Base-by-base conservation (phyloP, 2,329 filamentous ascomycete species). In the Daldinia sp. region DNA sequence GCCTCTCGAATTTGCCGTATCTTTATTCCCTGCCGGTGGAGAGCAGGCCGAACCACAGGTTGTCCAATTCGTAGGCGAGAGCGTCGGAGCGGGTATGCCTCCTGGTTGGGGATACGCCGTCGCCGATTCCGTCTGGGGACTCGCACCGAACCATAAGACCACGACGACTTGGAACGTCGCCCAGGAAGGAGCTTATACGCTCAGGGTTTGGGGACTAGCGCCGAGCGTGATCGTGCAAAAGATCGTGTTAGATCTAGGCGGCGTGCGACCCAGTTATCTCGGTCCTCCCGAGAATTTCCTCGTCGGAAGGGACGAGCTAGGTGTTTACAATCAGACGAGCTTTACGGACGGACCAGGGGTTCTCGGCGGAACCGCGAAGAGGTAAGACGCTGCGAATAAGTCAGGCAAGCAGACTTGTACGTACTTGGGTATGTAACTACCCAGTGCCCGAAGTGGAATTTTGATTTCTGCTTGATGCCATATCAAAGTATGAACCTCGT, bases 211-310 rank as follows among this genome's bases (percentile, higher is more conserved):
- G 82, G 77, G 80, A 6, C 73, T 86, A 21, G 76, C 85, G 70
- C 82, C 83, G 0, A 82, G 82, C 25, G 76, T 87, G 0, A 70
- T 85, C 4, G 77, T 87, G 35, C 83, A 87, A 72, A 87, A 86
- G 77, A 74, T 87, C 34, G 77, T 87, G 1, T 67, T 87, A 6
- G 78, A 87, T 66, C 68, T 87, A 21, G 85, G 85, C 1, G 85
- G 85, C 4, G 79, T 86, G 1, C 74, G 83, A 55, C 73, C 78
- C 13, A 85, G 82, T 49, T 87, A 85, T 67, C 74, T 87, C 2
- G 85, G 85, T 0, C 85, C 85, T 3, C 84, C 84, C 0, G 83
- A 86, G 78, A 86, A 82, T 52, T 84, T 83, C 63, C 68, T 81
- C 9, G 72, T 81, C 1, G 80, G 80, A 0, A 71, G 78, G 19